Base-by-base conservation (phyloP, 768 basidiomycete genomes). In the Leccinum arenicola region DNA sequence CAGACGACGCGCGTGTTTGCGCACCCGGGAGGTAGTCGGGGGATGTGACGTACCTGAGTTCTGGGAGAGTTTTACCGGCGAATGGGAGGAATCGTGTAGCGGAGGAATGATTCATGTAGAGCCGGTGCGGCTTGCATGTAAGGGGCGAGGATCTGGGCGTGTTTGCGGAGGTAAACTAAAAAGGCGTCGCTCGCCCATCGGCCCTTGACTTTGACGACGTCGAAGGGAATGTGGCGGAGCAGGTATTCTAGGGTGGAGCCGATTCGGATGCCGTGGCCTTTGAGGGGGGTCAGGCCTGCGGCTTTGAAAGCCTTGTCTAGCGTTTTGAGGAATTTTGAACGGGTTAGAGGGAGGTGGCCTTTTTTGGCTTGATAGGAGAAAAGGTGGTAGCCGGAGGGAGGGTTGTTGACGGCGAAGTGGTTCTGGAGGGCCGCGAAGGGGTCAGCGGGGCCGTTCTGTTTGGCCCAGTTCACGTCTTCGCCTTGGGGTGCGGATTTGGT, bases 1-100 rank as follows among this genome's bases (percentile, higher is more conserved):
- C 0, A 15, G 14, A 0, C 1, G 48, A 49, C 25, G 25, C 25
- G 4, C 6, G 25, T 14, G n/a, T 2, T 10, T 4, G 2, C 8
- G 4, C 17, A 47, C 48, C 48, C 10, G 1, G 21, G 0, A 6
- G 21, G 23, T 49, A 49, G 48, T 23, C 23, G 25, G 33, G 12
- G 33, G 11, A 31, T 0, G 29, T 10, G 29, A 10, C 29, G 0
- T 1, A 31, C 29, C 29, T 31, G 0, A 31, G 29, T 0, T 1
- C 9, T 31, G 9, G 29, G 29, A 0, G 1, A 3, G 0, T 31
- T 1, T 0, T 0, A 31, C 29, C 9, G 29, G 29, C 29, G 29
- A 31, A 27, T 27, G 27, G 27, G 27, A 27, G 27, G 27, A 0
- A 31, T 31, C 0, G 29, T 31, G 29, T 31, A 31, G 0, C 1